These are phyloP conservation scores for Cicer bijugum DNA, from an alignment of 306 rosid species.

Conservation along the genomic window DNA sequence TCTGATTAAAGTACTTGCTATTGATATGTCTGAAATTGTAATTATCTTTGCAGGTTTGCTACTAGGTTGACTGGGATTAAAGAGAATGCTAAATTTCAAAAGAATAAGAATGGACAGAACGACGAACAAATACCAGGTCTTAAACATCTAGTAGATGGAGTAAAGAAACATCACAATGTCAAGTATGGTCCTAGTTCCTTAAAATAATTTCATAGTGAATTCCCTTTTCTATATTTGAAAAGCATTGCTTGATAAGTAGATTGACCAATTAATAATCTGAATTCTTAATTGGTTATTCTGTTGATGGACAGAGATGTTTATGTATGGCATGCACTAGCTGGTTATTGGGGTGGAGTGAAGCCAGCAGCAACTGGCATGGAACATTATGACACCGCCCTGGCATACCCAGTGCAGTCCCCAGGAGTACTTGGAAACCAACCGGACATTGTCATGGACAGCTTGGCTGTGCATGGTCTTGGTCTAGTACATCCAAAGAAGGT, in stretches of 20 bases:
- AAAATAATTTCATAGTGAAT: background rate
- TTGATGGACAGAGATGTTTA: constrained; percentile 65
- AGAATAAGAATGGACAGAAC: constrained; percentile 62
- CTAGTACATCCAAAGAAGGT: constrained; percentile 92
- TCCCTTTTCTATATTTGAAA: background rate
- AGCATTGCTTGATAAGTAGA: background rate
- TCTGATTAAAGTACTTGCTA: constrained; percentile 19
- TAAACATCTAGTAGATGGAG: constrained; percentile 79
- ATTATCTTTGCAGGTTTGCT: constrained; percentile 71
- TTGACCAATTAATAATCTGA: background rate
- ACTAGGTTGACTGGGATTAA: constrained; percentile 84
- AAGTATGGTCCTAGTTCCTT: constrained; percentile 59
- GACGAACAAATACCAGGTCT: constrained; percentile 70
- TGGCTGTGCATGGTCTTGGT: constrained; percentile 89
- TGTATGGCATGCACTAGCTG: constrained; percentile 98
- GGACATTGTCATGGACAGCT: constrained; percentile 89
- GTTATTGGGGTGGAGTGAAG: constrained; percentile 99
- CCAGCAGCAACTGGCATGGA: constrained; percentile 93
- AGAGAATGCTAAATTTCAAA: constrained; percentile 81
- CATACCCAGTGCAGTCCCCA: constrained; percentile 85
- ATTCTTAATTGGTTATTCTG: constrained; percentile 11
- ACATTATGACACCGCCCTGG: constrained; percentile 80
- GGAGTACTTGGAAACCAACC: constrained; percentile 93
- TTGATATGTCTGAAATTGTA: constrained; percentile 40
- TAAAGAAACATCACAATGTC: constrained; percentile 80